A percentile compares a stretch with the other conserved stretches of the same genome.
Conservation (phyloP, 2,329 filamentous ascomycete genomes). For the Microsporum ferrugineum region DNA sequence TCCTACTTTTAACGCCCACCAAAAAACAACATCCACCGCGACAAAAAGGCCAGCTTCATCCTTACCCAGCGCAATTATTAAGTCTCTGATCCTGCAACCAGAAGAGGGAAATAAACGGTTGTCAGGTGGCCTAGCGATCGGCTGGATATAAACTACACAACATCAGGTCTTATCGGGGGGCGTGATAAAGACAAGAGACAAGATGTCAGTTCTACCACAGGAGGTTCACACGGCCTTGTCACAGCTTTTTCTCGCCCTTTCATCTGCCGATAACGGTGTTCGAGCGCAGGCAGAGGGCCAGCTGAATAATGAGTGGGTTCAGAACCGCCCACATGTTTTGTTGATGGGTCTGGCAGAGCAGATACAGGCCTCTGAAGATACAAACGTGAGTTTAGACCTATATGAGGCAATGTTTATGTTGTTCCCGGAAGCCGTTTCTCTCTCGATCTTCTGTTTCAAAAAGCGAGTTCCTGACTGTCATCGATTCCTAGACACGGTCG, state of each 20-base stretch:
- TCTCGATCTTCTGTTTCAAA: background rate
- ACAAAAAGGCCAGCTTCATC: background rate
- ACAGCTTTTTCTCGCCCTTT: conserved; percentile 77
- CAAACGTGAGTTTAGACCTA: conserved; percentile 46
- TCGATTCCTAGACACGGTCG: conserved; percentile 56
- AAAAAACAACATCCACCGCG: background rate
- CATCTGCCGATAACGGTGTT: conserved; percentile 76
- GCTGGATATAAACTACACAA: background rate
- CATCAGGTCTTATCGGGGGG: background rate
- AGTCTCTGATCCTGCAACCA: background rate
- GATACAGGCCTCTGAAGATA: conserved; percentile 64
- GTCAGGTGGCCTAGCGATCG: background rate
- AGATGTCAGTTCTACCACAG: conserved; percentile 74
- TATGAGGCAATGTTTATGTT: no score
- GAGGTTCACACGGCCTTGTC: conserved; percentile 75
- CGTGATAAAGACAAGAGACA: conserved; percentile 13
- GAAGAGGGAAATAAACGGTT: background rate
- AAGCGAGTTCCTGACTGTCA: conserved; percentile 11
- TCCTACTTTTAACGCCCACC: background rate
- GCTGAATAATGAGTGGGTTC: conserved; percentile 81
- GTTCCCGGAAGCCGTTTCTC: background rate
- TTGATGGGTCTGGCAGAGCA: conserved; percentile 93
- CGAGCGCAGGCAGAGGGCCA: conserved; percentile 82
- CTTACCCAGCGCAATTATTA: background rate
- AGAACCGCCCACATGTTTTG: conserved; percentile 67